These are phyloP conservation scores for Nannizziopsis barbatae DNA, from an alignment of 2,329 filamentous ascomycete genomes.

Conservation along the genomic window DNA sequence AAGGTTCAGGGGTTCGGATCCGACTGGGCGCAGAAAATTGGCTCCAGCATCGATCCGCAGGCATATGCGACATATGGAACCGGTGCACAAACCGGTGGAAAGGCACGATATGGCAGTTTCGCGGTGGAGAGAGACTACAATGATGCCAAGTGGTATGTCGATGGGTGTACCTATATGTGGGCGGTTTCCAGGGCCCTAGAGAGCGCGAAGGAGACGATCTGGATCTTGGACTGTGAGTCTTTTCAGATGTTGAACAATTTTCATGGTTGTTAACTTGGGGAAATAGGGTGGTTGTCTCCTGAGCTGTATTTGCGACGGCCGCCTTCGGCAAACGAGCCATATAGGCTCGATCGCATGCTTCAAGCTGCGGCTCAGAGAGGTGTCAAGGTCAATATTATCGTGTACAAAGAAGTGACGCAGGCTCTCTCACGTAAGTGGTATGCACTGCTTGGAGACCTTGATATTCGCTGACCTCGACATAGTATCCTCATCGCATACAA, in stretches of 20 bases:
- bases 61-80: slow-evolving; percentile 36
- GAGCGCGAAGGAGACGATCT: slow-evolving; percentile 80
- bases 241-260: slow-evolving; percentile 43
- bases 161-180: slow-evolving; percentile 92
- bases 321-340: slow-evolving; percentile 71
- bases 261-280: slow-evolving; percentile 69
- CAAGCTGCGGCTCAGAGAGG: slow-evolving; percentile 84
- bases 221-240: slow-evolving; percentile 76
- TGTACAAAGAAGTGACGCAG: slow-evolving; percentile 84
- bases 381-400: slow-evolving; percentile 85
- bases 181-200: slow-evolving; percentile 86
- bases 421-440: slow-evolving; percentile 62
- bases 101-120: slow-evolving; percentile 76
- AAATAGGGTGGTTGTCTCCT: slow-evolving; percentile 78
- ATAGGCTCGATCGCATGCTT: slow-evolving; percentile 71
- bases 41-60: slow-evolving; percentile 38
- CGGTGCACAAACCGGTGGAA: slow-evolving; percentile 51
- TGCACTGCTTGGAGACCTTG: slow-evolving; percentile 10
- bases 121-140: slow-evolving; percentile 80
- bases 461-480: slow-evolving; percentile 15
- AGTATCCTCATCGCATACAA: slow-evolving; percentile 69
- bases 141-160: slow-evolving; percentile 91
- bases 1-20: slow-evolving; percentile 44
- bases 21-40: slow-evolving; percentile 42
- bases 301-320: slow-evolving; percentile 77